phyloP scores from a whole-genome alignment of 75 land plant genomes.

The Gnetum montanum region DNA sequence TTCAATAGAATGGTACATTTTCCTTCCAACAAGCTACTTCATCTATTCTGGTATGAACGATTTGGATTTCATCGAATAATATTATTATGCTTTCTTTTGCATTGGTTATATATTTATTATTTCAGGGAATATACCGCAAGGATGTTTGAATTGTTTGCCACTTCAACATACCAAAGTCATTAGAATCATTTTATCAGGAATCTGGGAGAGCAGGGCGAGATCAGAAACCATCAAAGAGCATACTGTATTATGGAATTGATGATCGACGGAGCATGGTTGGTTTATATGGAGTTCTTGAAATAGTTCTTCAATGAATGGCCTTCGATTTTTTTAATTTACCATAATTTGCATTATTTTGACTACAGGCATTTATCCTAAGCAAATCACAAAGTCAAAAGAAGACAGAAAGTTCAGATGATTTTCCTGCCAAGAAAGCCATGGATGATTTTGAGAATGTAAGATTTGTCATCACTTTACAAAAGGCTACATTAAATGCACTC shows the following conservation, averaged over 20 bases:
- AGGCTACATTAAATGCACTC: no score
- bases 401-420: slow-evolving; percentile 18
- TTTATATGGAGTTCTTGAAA: no score
- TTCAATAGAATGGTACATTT: no score
- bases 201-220: slow-evolving; percentile 98
- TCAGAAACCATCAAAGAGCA: slow-evolving; percentile 61
- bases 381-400: slow-evolving; percentile 34
- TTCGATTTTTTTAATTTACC: no score
- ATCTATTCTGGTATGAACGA: no score
- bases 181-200: slow-evolving; percentile 92
- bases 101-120: no score
- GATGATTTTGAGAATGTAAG: slow-evolving; percentile 50
- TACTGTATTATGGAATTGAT: slow-evolving; percentile 81
- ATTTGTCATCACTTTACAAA: no score
- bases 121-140: slow-evolving; percentile 79
- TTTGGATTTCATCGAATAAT: no score
- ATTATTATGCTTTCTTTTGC: no score
- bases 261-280: slow-evolving; percentile 71
- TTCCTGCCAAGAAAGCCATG: slow-evolving; percentile 33
- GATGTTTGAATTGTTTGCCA: slow-evolving; percentile 89
- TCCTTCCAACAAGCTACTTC: no score
- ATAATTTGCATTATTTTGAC: no score
- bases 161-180: slow-evolving; percentile 82
- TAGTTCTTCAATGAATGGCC: background rate
- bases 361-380: slow-evolving; percentile 65